These are phyloP conservation scores for Monilinia fructicola DNA, from an alignment of 2,329 filamentous ascomycete genomes.

Conservation along the genomic window DNA sequence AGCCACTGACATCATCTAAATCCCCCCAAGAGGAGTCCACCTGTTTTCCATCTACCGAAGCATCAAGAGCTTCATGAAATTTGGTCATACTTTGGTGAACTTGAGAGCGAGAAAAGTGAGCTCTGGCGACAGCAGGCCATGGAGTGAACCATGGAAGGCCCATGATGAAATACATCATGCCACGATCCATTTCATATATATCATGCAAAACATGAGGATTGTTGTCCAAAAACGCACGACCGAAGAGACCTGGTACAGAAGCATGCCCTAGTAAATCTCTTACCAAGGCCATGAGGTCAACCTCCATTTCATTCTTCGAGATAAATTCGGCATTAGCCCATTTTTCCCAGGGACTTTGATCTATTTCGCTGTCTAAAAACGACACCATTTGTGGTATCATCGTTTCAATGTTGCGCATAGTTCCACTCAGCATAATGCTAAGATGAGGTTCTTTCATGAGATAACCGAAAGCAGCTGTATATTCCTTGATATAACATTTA, in stretches of 20 bases:
- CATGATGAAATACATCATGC: slow-evolving; percentile 53
- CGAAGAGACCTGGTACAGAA: slow-evolving; percentile 52
- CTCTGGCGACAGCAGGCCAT: slow-evolving; percentile 49
- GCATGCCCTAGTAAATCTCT: slow-evolving; percentile 56
- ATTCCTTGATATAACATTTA: slow-evolving; percentile 23
- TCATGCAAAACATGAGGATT: slow-evolving; percentile 55
- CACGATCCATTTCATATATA: slow-evolving; percentile 54
- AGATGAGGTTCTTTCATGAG: slow-evolving; percentile 51
- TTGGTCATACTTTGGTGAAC: slow-evolving; percentile 45
- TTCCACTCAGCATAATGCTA: slow-evolving; percentile 43
- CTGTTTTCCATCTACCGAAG: slow-evolving; percentile 45
- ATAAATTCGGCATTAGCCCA: slow-evolving; percentile 46
- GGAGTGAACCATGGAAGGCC: slow-evolving; percentile 58
- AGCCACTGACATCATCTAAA: slow-evolving; percentile 49
- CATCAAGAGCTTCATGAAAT: slow-evolving; percentile 46
- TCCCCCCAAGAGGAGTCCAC: slow-evolving; percentile 47
- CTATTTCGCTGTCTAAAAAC: slow-evolving; percentile 58
- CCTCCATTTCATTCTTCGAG: slow-evolving; percentile 51
- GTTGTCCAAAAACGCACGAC: slow-evolving; percentile 51
- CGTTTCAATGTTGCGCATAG: slow-evolving; percentile 44
- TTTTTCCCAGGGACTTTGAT: slow-evolving; percentile 63
- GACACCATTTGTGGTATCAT: slow-evolving; percentile 57
- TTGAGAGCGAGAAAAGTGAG: slow-evolving; percentile 48
- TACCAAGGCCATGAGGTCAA: slow-evolving; percentile 52
- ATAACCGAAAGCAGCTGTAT: slow-evolving; percentile 31